phyloP scores from a whole-genome alignment of 1,139 yeast species.

The Yamadazyma aaseri region DNA sequence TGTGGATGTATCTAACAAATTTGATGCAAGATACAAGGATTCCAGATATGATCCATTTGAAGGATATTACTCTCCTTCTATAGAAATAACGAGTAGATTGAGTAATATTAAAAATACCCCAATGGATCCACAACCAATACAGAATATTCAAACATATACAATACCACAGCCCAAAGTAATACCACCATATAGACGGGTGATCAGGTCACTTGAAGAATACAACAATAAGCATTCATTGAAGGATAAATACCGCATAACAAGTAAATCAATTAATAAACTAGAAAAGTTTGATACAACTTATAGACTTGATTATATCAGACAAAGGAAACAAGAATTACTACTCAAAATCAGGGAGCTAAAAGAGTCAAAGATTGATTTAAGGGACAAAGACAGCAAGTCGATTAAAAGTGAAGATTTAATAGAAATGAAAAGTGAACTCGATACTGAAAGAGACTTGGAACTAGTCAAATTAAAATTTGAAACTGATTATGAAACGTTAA shows the following conservation, averaged over 20 bases:
- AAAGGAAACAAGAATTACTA: slow-evolving; percentile 19
- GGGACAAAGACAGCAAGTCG: slow-evolving; percentile 13
- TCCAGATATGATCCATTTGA: slow-evolving; percentile 6
- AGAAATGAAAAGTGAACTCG: slow-evolving; percentile 16
- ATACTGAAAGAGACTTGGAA: slow-evolving; percentile 31
- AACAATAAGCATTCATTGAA: slow-evolving; percentile 13
- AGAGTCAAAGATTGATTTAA: slow-evolving; percentile 25
- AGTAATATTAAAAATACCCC: slow-evolving; percentile 16
- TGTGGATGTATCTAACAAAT: slow-evolving; percentile 1
- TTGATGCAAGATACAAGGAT: not conserved
- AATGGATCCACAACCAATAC: slow-evolving; percentile 1
- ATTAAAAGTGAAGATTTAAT: slow-evolving; percentile 32
- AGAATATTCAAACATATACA: slow-evolving; percentile 2
- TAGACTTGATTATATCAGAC: slow-evolving; percentile 6
- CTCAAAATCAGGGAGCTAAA: slow-evolving; percentile 26
- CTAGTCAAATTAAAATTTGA: slow-evolving; percentile 34
- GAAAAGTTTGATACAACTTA: slow-evolving; percentile 13
- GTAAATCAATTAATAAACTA: slow-evolving; percentile 18
- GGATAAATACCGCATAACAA: slow-evolving; percentile 24
- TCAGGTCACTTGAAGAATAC: not conserved
- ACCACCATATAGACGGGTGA: slow-evolving; percentile 1
- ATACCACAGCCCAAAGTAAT: slow-evolving; percentile 4
- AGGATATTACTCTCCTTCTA: slow-evolving; percentile 9
- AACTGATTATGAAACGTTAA: slow-evolving; percentile 35
- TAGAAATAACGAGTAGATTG: slow-evolving; percentile 7